phyloP scores from a whole-genome alignment of 192 early-diverging fungal genomes.

The Thoreauomyces humboldtii region DNA sequence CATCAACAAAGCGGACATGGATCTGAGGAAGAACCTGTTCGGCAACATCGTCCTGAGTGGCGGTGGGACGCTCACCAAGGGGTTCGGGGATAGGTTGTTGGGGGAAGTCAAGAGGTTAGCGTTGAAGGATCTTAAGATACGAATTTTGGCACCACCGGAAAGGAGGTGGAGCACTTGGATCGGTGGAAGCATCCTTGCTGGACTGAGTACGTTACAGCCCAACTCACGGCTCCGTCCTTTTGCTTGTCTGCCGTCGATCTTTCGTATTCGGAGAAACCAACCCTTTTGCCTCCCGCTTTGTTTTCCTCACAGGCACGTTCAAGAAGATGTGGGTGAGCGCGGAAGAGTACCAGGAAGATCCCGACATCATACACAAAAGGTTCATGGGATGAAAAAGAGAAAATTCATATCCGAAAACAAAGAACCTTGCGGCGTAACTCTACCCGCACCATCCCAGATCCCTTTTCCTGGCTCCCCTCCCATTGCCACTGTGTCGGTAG shows the following conservation, averaged over 20 bases:
- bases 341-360: constrained; percentile 95
- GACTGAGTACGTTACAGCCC: constrained; percentile 59
- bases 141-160: constrained; percentile 95
- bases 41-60: constrained; percentile 93
- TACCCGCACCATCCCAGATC: too few relatives aligned
- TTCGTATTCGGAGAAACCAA: constrained; percentile 17
- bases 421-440: too few relatives aligned
- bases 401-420: too few relatives aligned
- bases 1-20: constrained; percentile 92
- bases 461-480: too few relatives aligned
- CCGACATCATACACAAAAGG: constrained; percentile 71
- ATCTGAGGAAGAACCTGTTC: constrained; percentile 85
- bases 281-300: too few relatives aligned
- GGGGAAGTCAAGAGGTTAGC: constrained; percentile 86
- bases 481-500: too few relatives aligned
- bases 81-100: constrained; percentile 92
- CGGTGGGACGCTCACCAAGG: constrained; percentile 88
- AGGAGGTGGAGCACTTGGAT: constrained; percentile 99
- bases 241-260: too few relatives aligned
- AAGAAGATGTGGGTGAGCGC: constrained; percentile 99
- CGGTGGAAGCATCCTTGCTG: constrained; percentile 92
- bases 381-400: constrained; percentile 19
- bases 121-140: constrained; percentile 93
- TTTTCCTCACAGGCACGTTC: constrained; percentile 71
- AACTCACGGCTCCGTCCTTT: neutral